These are phyloP conservation scores for Gamsiella multidivaricata DNA, from an alignment of 192 early-diverging fungal species.

Conservation along the genomic window DNA sequence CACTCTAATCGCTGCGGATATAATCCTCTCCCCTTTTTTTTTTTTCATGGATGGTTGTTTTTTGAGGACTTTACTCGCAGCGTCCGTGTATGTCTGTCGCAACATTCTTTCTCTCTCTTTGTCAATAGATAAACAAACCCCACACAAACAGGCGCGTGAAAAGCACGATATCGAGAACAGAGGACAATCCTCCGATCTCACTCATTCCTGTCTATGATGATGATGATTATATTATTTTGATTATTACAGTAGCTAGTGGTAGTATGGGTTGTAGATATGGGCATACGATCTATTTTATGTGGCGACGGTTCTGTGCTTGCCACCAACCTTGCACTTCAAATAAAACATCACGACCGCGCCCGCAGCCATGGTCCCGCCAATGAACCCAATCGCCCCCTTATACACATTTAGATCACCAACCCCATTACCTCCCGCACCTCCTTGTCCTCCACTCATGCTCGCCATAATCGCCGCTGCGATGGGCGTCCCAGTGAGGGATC, in stretches of 20 bases:
- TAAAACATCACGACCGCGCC: slow-evolving; percentile 17
- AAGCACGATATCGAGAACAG: neutral
- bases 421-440: neutral
- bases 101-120: too few species aligned
- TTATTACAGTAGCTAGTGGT: too few species aligned
- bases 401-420: slow-evolving; percentile 4
- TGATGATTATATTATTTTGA: neutral
- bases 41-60: too few species aligned
- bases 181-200: too few species aligned
- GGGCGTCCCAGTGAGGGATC: slow-evolving; percentile 56
- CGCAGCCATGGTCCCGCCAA: slow-evolving; percentile 34
- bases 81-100: too few species aligned
- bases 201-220: too few species aligned
- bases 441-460: slow-evolving; percentile 6
- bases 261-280: neutral
- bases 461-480: slow-evolving; percentile 49
- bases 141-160: too few species aligned
- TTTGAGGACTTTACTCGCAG: too few species aligned
- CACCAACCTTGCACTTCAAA: slow-evolving; percentile 31
- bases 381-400: slow-evolving; percentile 31
- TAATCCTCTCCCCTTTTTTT: neutral
- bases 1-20: neutral
- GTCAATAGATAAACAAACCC: too few species aligned
- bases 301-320: slow-evolving; percentile 11
- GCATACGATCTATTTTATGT: too few species aligned